These are phyloP conservation scores for Cucumis melo DNA, from an alignment of 306 rosid genomes.

Conservation along the genomic window DNA sequence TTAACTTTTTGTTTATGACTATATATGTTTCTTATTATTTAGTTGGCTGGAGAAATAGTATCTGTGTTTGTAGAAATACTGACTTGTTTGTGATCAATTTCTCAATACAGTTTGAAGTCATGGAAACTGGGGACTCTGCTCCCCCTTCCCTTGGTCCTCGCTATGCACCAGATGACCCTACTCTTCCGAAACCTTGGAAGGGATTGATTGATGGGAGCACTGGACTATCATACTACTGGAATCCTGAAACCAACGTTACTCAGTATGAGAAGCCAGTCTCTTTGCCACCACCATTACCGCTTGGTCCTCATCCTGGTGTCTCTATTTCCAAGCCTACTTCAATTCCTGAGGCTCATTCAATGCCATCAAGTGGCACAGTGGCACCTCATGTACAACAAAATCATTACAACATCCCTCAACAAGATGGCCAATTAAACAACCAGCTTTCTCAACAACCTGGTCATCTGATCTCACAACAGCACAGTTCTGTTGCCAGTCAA, in stretches of 20 bases:
- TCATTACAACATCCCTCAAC: constrained; percentile 33
- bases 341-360: constrained; percentile 32
- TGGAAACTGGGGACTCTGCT: constrained; percentile 70
- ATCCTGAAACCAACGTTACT: constrained; percentile 84
- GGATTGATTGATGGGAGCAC: constrained; percentile 92
- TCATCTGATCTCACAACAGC: constrained; percentile 35
- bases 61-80: not conserved
- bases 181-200: constrained; percentile 87
- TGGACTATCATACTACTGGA: constrained; percentile 77
- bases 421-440: constrained; percentile 35
- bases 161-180: constrained; percentile 91
- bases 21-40: not conserved
- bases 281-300: constrained; percentile 33
- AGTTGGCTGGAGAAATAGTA: not conserved
- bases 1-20: not conserved
- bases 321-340: constrained; percentile 50
- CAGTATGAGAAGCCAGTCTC: constrained; percentile 76
- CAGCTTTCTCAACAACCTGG: constrained; percentile 40
- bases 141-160: constrained; percentile 55
- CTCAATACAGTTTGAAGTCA: not conserved
- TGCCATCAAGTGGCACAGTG: constrained; percentile 20
- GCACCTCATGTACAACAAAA: constrained; percentile 51
- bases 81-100: not conserved
- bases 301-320: constrained; percentile 25
- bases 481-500: constrained; percentile 24